Evolutionary conservation across 371 early-diverging fungal species (phyloP).

Genomic region (Mucor plumbeus): DNA sequence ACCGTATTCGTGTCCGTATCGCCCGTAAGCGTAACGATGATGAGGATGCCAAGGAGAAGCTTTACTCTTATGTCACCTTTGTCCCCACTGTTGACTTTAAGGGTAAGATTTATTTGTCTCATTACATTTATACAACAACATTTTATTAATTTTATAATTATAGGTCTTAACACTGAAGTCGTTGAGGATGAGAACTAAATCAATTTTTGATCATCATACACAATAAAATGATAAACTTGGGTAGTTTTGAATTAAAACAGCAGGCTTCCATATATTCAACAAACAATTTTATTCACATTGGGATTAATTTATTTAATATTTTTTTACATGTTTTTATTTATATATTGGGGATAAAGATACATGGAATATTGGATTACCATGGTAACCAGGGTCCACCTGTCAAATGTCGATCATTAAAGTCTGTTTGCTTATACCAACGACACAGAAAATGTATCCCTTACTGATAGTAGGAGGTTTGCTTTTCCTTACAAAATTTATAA

Average conservation of each 20-base stretch:
- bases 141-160: background rate
- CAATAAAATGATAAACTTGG: conserved; percentile 3
- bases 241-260: conserved; percentile 3
- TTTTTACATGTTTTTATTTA: background rate
- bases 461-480: background rate
- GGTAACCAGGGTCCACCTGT: background rate
- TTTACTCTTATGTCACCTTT: conserved; percentile 87
- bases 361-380: background rate
- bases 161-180: conserved; percentile 24
- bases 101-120: conserved; percentile 46
- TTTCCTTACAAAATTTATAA: background rate
- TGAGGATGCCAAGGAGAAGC: conserved; percentile 93
- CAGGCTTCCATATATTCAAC: background rate
- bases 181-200: conserved; percentile 18
- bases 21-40: conserved; percentile 93
- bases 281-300: background rate
- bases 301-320: background rate
- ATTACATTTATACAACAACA: no score
- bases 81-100: conserved; percentile 89
- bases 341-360: no score
- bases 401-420: background rate
- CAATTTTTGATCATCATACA: background rate
- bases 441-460: background rate
- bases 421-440: background rate
- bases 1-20: conserved; percentile 92